Conservation (phyloP, 1,284 basidiomycete genomes). For the Farysia itapuensis region DNA sequence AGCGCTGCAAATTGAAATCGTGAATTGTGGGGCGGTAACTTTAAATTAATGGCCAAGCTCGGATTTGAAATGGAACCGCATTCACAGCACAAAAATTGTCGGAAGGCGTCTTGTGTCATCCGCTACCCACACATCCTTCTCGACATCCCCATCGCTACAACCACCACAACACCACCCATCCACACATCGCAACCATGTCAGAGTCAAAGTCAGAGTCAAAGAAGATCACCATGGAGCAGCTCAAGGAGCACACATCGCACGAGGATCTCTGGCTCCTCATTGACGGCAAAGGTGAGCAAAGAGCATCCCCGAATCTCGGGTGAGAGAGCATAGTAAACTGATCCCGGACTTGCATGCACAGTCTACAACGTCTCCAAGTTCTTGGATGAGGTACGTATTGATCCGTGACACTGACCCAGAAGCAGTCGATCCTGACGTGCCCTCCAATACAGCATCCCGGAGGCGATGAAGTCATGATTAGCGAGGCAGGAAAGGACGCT, state of each 20-base stretch:
- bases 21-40: too few relatives aligned
- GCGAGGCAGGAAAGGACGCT: conserved; percentile 90
- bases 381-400: conserved; percentile 80
- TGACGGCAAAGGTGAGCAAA: conserved; percentile 55
- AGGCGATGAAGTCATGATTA: conserved; percentile 93
- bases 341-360: too few relatives aligned
- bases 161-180: conserved; percentile 2
- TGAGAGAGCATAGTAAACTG: too few relatives aligned
- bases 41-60: too few relatives aligned
- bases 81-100: too few relatives aligned
- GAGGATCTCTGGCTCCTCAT: conserved; percentile 58
- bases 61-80: too few relatives aligned
- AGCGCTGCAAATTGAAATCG: too few relatives aligned
- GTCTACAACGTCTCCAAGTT: conserved; percentile 94
- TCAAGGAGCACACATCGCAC: conserved; percentile 51
- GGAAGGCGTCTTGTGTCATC: too few relatives aligned
- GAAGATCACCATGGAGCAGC: conserved; percentile 55
- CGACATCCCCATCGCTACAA: background rate
- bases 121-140: too few relatives aligned
- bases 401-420: background rate
- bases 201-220: conserved; percentile 27
- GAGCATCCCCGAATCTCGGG: too few relatives aligned
- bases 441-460: conserved; percentile 70
- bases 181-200: too few relatives aligned
- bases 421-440: background rate